phyloP scores from a whole-genome alignment of 768 basidiomycete species.

The Tulasnella sp. region DNA sequence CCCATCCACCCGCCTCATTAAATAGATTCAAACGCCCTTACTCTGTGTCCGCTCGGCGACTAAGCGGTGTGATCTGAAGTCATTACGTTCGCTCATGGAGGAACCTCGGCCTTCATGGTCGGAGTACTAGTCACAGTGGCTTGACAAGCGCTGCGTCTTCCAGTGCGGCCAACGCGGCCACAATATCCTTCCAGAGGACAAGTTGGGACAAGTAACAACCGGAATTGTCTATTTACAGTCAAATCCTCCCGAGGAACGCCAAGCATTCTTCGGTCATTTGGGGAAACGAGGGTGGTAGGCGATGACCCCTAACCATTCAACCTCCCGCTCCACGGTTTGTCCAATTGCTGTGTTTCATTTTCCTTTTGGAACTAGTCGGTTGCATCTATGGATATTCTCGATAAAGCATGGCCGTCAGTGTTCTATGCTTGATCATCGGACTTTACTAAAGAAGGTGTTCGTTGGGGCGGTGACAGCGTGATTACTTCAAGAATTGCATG shows the following conservation, averaged over 20 bases:
- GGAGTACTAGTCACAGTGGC: neutral
- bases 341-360: neutral
- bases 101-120: neutral
- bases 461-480: neutral
- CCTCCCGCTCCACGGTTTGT: neutral
- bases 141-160: neutral
- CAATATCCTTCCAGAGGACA: neutral
- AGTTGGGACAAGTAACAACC: neutral
- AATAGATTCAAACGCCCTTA: no score
- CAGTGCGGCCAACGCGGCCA: neutral
- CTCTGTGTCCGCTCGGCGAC: neutral
- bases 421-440: neutral
- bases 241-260: no score
- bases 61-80: neutral
- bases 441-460: neutral
- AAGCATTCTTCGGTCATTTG: neutral
- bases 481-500: neutral
- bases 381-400: neutral
- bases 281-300: neutral
- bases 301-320: no score
- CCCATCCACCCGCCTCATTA: no score
- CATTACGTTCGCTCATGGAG: no score
- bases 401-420: neutral
- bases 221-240: neutral
- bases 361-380: neutral